phyloP scores from a whole-genome alignment of 345 rosid genomes.

The Arabis hirsuta region DNA sequence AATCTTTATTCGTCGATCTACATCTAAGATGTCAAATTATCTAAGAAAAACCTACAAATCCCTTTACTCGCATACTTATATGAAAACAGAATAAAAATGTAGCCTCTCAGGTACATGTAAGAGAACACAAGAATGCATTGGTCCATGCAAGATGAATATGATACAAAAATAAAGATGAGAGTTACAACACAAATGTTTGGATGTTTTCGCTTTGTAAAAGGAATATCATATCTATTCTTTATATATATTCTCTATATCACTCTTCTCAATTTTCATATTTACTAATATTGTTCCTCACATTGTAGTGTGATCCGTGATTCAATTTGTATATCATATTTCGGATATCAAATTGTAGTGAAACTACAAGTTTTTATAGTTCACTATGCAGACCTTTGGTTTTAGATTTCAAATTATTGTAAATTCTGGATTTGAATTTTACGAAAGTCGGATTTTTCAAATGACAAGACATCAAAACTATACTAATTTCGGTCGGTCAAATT shows the following conservation, averaged over 20 bases:
- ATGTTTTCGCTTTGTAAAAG: slow-evolving; percentile 36
- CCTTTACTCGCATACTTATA: too few relatives aligned
- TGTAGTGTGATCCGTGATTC: neutral
- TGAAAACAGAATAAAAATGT: too few relatives aligned
- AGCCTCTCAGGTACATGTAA: neutral
- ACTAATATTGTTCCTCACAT: neutral
- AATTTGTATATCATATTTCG: too few relatives aligned
- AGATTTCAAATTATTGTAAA: too few relatives aligned
- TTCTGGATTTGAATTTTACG: too few relatives aligned
- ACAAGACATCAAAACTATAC: too few relatives aligned
- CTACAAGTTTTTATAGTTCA: too few relatives aligned
- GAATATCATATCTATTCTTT: slow-evolving; percentile 19
- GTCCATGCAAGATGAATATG: slow-evolving; percentile 33
- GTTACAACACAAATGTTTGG: slow-evolving; percentile 25
- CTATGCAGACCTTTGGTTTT: too few relatives aligned
- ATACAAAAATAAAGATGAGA: slow-evolving; percentile 22
- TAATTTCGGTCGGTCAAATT: too few relatives aligned
- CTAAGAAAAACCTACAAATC: too few relatives aligned
- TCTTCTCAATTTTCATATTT: slow-evolving; percentile 3
- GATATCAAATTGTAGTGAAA: too few relatives aligned
- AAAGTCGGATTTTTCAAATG: too few relatives aligned
- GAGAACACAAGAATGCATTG: slow-evolving; percentile 6
- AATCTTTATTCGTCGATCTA: neutral
- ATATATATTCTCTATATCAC: slow-evolving; percentile 5
- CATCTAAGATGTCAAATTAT: neutral